Conservation (phyloP, 208 protist genomes). For the Leishmania aethiopica region DNA sequence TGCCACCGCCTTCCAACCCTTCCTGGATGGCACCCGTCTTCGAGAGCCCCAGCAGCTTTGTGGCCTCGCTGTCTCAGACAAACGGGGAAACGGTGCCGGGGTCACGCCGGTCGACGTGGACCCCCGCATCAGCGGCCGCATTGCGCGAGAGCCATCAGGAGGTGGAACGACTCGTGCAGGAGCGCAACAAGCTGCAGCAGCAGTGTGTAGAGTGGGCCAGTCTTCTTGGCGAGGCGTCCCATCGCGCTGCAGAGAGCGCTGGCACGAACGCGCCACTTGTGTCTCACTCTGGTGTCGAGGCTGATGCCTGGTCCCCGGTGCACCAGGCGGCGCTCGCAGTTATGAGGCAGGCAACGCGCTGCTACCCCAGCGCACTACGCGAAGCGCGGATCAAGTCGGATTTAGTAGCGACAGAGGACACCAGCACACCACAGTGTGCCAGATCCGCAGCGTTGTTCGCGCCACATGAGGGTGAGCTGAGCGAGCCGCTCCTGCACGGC, state of each 20-base stretch:
- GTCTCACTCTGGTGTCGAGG: not conserved
- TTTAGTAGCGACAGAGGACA: not conserved
- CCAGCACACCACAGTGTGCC: not conserved
- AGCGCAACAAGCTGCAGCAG: constrained; percentile 25
- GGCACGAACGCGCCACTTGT: not conserved
- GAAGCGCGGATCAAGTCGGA: not conserved
- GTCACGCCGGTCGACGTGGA: not conserved
- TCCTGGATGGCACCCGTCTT: not conserved
- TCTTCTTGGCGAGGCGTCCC: constrained; percentile 3
- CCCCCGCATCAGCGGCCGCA: constrained; percentile 4
- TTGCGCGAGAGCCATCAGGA: constrained; percentile 26
- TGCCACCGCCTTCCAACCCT: not conserved
- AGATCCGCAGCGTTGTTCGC: not conserved
- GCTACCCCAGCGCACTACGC: constrained; percentile 15
- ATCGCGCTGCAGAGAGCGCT: not conserved
- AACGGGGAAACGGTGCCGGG: not conserved
- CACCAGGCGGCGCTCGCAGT: constrained; percentile 25
- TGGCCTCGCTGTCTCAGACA: not conserved
- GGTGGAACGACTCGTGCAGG: constrained; percentile 20
- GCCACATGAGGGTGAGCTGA: not conserved
- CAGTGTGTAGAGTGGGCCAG: constrained; percentile 25
- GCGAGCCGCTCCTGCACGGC: not conserved
- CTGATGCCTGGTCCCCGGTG: constrained; percentile 3
- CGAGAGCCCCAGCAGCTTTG: not conserved
- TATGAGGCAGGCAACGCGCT: constrained; percentile 15